Conservation (phyloP, 352 stramenopile species). For the Globisporangium perplexum region DNA sequence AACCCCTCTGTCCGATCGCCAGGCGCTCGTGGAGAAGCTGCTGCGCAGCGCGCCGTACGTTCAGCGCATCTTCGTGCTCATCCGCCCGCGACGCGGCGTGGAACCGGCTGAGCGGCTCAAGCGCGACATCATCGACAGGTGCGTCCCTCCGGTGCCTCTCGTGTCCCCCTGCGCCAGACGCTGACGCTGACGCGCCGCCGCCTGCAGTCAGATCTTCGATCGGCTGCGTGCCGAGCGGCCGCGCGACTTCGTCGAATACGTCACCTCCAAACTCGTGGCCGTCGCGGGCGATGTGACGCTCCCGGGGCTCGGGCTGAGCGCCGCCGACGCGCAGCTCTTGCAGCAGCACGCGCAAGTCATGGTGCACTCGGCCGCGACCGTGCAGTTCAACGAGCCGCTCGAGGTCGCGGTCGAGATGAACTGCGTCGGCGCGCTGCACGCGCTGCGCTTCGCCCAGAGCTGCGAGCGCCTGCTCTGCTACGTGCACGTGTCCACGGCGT, state of each 20-base stretch:
- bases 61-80: constrained; percentile 68
- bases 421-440: constrained; percentile 59
- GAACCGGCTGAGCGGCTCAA: constrained; percentile 40
- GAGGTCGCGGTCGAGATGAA: constrained; percentile 87
- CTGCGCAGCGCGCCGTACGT: constrained; percentile 59
- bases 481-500: constrained; percentile 80
- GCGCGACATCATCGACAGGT: constrained; percentile 70
- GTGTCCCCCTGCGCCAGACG: background rate
- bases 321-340: constrained; percentile 35
- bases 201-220: constrained; percentile 60
- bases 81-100: constrained; percentile 72
- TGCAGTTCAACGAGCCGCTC: constrained; percentile 84
- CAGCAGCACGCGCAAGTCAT: constrained; percentile 48
- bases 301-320: constrained; percentile 49
- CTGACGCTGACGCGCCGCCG: background rate
- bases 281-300: constrained; percentile 70
- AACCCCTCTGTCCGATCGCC: background rate
- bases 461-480: constrained; percentile 50
- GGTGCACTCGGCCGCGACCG: constrained; percentile 82
- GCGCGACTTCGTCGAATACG: constrained; percentile 41
- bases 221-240: constrained; percentile 42
- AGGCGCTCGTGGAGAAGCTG: constrained; percentile 80
- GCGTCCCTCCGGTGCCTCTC: background rate
- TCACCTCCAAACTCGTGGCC: constrained; percentile 49
- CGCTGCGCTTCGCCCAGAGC: constrained; percentile 51